Base-by-base conservation (phyloP, 2,329 filamentous ascomycete genomes). In the Paecilomyces fulvus region DNA sequence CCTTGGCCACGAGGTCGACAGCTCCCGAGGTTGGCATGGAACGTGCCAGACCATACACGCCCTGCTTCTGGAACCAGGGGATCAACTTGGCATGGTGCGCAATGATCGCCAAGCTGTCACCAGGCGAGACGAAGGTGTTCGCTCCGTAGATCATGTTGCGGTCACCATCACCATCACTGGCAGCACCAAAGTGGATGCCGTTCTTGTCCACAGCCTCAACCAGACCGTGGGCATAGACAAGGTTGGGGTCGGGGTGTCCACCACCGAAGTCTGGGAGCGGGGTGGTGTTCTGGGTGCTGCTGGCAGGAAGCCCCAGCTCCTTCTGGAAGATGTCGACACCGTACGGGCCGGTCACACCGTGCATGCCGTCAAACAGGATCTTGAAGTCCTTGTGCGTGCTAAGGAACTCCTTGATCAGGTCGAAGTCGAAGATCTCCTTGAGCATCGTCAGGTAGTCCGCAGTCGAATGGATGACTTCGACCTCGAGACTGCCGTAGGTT, bases 91-190 rank as follows among this genome's bases (percentile, higher is more conserved):
- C 91, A 73, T 99, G 88, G 80, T 99, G 94, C 52, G 94, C 91
- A 70, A 99, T 99, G 73, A 99, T 99, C 69, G 94, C 94, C 67
- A 99, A 81, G 68, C 90, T 96, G 80, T 99, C 94, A 70, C 94
- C 94, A 7, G 94, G 94, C 7, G 92, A 97, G 60, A 99, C 94
- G 70, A 99, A 99, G 49, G 88, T 86, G 69, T 95, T 92, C 63
- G 92, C 92, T 61, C 94, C 94, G 77, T 99, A 99, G 71, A 99
- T 99, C 94, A 99, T 99, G 85, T 99, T 99, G 66, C 94, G 89
- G 80, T 99, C 94, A 68, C 94, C 94, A 67, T 99, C 94, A 65
- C 94, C 94, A 65, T 99, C 94, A 61, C 90, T 95, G 51, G 94
- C 94, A 58, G 94, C 94, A 69, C 94, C 94, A 67, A 99, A 99